A percentile compares a stretch with the other conserved stretches of the same genome.
Evolutionary conservation across 1,284 basidiomycete genomes (phyloP).

Genomic region (Cryptococcus sp.): DNA sequence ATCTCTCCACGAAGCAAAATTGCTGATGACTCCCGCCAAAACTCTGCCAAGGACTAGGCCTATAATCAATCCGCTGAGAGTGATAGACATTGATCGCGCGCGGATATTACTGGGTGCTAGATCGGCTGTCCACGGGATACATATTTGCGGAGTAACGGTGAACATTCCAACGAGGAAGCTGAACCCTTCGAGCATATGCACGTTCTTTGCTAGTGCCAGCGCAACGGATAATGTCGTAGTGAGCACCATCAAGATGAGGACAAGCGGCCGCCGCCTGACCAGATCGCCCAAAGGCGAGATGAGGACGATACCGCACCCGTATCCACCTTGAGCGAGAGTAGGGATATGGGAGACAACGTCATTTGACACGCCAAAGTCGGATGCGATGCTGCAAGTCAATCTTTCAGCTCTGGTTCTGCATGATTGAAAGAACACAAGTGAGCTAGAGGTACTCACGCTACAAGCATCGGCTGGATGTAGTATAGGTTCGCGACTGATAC

Average conservation of each 20-base stretch:
- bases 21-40: conserved; percentile 65
- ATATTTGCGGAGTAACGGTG: conserved; percentile 57
- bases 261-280: conserved; percentile 61
- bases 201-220: conserved; percentile 58
- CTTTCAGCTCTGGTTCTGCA: too few relatives aligned
- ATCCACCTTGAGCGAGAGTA: conserved; percentile 59
- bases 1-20: conserved; percentile 64
- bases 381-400: conserved; percentile 24
- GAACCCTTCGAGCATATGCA: conserved; percentile 61
- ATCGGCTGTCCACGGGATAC: conserved; percentile 67
- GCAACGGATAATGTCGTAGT: conserved; percentile 62
- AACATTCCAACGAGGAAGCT: conserved; percentile 62
- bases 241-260: conserved; percentile 57
- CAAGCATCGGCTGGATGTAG: conserved; percentile 68
- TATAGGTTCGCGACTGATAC: conserved; percentile 62
- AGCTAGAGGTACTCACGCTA: conserved; percentile 47
- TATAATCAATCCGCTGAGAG: conserved; percentile 66
- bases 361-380: conserved; percentile 61
- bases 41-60: conserved; percentile 71
- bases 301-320: conserved; percentile 60
- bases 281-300: conserved; percentile 68
- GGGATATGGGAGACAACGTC: conserved; percentile 62
- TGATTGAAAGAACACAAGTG: not conserved
- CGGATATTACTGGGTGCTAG: conserved; percentile 65
- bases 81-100: conserved; percentile 66